Conservation (phyloP, 2,329 filamentous ascomycete genomes). For the Microsporum audouinii region DNA sequence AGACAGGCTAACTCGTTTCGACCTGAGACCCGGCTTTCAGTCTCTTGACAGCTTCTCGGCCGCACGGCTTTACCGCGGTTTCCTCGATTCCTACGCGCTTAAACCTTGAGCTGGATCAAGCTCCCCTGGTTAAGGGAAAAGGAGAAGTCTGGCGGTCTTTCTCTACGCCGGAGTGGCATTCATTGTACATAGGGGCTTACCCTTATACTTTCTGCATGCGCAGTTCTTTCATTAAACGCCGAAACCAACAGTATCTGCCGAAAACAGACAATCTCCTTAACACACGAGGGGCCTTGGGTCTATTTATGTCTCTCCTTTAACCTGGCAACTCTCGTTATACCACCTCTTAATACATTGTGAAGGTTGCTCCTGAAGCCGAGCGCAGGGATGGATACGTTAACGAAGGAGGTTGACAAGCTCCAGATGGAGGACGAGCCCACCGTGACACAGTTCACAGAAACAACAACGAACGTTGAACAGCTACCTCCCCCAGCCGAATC, state of each 20-base stretch:
- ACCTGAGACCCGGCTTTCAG: neutral
- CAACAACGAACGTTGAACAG: neutral
- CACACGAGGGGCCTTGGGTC: neutral
- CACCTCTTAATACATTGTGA: neutral
- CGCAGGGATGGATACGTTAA: slow-evolving; percentile 12
- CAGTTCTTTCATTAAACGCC: neutral
- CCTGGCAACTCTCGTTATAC: neutral
- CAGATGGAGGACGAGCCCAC: slow-evolving; percentile 9
- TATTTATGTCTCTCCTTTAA: neutral
- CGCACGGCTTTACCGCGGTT: neutral
- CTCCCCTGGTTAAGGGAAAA: neutral
- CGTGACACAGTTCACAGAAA: neutral
- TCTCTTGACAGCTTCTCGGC: neutral
- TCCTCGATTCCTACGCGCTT: neutral
- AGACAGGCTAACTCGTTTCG: neutral
- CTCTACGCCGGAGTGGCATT: neutral
- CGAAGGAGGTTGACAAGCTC: slow-evolving; percentile 10
- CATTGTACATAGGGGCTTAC: neutral
- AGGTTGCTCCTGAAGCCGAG: neutral
- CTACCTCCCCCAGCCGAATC: neutral
- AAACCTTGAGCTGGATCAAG: neutral
- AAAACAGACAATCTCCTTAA: neutral
- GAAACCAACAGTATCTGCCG: neutral
- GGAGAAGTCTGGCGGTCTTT: neutral
- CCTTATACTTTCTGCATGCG: neutral